Conservation (phyloP, 306 rosid genomes). For the Pterocarpus macrocarpus region DNA sequence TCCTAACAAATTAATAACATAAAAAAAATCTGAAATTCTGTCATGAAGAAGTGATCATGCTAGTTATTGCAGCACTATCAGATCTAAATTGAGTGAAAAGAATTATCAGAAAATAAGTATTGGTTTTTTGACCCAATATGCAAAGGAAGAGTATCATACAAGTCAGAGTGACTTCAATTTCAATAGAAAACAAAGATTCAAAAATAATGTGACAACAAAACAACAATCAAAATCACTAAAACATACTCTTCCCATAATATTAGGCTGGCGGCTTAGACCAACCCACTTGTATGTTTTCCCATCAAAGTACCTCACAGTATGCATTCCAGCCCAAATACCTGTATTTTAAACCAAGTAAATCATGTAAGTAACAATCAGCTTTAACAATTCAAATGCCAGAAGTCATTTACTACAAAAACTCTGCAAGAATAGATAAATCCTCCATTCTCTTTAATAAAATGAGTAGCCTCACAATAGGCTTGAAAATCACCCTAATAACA, state of each 20-base stretch:
- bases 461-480: neutral
- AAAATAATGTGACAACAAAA: constrained; percentile 13
- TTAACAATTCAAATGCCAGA: constrained; percentile 23
- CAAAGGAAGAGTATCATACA: neutral
- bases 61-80: neutral
- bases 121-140: neutral
- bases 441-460: neutral
- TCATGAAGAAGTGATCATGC: neutral
- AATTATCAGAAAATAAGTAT: neutral
- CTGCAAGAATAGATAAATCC: neutral
- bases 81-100: neutral
- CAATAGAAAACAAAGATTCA: constrained; percentile 10
- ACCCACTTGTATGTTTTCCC: constrained; percentile 99
- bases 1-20: constrained; percentile 6
- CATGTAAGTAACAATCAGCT: constrained; percentile 37
- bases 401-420: constrained; percentile 16
- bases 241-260: constrained; percentile 88
- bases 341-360: constrained; percentile 47
- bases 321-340: constrained; percentile 99
- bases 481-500: constrained; percentile 17
- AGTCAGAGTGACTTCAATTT: neutral
- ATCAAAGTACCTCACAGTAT: constrained; percentile 93
- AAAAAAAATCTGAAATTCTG: neutral
- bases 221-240: constrained; percentile 23
- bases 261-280: constrained; percentile 98